Evolutionary conservation across 768 basidiomycete genomes (phyloP).

Genomic region (Neoboletus magnificus): DNA sequence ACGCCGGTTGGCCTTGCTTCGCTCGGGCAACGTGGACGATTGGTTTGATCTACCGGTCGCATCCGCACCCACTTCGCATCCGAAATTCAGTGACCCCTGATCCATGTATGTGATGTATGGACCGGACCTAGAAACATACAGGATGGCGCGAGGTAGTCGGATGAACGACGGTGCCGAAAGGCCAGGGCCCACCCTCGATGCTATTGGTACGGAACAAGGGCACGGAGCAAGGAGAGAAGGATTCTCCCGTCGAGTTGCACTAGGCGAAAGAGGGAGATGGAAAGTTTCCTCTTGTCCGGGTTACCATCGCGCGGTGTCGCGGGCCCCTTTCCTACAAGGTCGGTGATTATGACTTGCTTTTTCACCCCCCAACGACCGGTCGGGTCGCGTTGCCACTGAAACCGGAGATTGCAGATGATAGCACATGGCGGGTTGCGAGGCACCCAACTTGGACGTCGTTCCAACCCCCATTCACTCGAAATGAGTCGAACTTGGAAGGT

Average conservation of each 20-base stretch:
- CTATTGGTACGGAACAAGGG: neutral
- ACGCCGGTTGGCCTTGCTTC: neutral
- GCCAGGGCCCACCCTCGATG: neutral
- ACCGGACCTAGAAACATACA: neutral
- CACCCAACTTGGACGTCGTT: conserved; percentile 16
- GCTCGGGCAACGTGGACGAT: neutral
- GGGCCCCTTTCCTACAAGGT: conserved; percentile 47
- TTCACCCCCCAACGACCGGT: neutral
- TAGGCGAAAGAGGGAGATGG: conserved; percentile 30
- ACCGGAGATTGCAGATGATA: conserved; percentile 1
- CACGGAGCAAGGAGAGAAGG: neutral
- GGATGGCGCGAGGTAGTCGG: neutral
- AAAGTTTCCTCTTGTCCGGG: conserved; percentile 46
- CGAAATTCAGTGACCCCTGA: neutral
- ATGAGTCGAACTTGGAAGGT: conserved; percentile 19
- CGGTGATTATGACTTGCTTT: conserved; percentile 1
- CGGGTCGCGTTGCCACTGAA: neutral
- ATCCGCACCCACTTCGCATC: neutral
- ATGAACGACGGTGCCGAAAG: neutral
- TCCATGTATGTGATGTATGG: neutral
- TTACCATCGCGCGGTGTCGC: conserved; percentile 48
- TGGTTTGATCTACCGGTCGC: neutral
- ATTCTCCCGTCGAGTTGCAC: neutral
- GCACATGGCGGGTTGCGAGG: conserved; percentile 45
- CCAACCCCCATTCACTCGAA: conserved; percentile 38